Evolutionary conservation across 495 filamentous ascomycete genomes (phyloP), one percentile per base, ranked within the genome.

Genomic region (Usnea hakonensis): DNA sequence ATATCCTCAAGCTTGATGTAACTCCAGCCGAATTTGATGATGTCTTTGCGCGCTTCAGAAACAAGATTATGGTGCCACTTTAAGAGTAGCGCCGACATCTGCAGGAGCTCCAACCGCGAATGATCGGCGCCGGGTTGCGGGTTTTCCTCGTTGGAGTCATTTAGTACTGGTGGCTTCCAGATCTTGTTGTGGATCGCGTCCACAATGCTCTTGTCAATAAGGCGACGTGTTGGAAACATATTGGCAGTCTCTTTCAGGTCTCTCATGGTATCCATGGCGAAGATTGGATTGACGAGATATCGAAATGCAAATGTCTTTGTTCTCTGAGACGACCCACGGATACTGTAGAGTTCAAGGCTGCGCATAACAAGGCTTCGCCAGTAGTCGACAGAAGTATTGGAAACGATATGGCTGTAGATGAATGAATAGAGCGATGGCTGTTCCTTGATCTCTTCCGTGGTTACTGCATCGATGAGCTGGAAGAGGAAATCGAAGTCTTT

Each of bases 21-120:
- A 33, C 91, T 97, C 95, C 95, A 99, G 5, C 90, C 91, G 72
- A 97, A 97, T 73, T 96, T 97, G 69, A 99, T 97, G 62, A 99
- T 90, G 64, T 99, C 95, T 73, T 97, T 99, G 26, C 95, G 88
- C 7, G 90, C 88, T 69, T 97, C 93, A 57, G 90, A 84, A 11
- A 97, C 79, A 28, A 91, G 86, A 32, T 81, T 80, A 62, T 89
- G 81, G 64, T 97, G 91, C 64, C 97, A 95, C 67, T 97, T 97
- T 71, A 99, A 86, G 36, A 99, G 78, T 76, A 99, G 81, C 1
- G 95, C 91, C 0, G 94, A 95, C 61, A 97, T 81, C 69, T 99
- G 95, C 19, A 99, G 82, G 14, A 96, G 80, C 69, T 99, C 94
- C 86, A 99, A 94, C 52, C 94, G 81, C 5, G 93, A 94, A 72